Evolutionary conservation across 2,329 filamentous ascomycete genomes (phyloP), one percentile per base, ranked within the genome.

Genomic region (Aspergillus niger): DNA sequence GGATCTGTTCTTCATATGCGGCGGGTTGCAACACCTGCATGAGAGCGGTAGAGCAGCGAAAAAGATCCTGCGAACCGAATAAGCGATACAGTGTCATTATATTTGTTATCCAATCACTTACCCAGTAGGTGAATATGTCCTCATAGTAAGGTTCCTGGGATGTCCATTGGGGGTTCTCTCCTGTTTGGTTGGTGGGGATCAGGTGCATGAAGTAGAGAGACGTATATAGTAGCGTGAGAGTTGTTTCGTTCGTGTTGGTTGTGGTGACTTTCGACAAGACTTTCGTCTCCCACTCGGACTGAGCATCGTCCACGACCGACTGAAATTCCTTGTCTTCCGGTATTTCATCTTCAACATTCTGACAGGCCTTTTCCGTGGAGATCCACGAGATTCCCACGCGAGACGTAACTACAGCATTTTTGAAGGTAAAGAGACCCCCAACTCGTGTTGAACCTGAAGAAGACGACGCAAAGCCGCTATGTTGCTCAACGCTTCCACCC

Each of bases 71-170:
- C 26, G 20, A 15, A 36, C 83, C 8, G 10, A 5, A 36, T 54
- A 32, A 65, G 4, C 63, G 58, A 20, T 22, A 36, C 58, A 26
- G 24, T 17, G 13, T 36, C 51, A 20, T 13, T 13, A 24, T 39
- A 4, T 8, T 26, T 5, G n/a, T 30, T 36, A 7, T 32, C 32
- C 36, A 15, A 17, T 56, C 11, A 57, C 67, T 24, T 65, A 74
- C 72, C 89, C 89, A 91, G 22, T 89, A 82, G 0, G 89, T 91
- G 68, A 89, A 90, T 15, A 88, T 85, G 60, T 91, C 89, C 60
- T 89, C 86, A 67, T 89, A 91, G 68, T 89, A 90, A 1, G 89
- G 88, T 71, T 91, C 89, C 0, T 70, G 67, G 1, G 85, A 87
- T 1, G 76, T 70, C 88, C 89, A 91, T 0, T 81, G 73, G 0